Evolutionary conservation across 805 yeast species (phyloP), one percentile per base, ranked within the genome.

Genomic region (Aciculoconidium aculeatum): DNA sequence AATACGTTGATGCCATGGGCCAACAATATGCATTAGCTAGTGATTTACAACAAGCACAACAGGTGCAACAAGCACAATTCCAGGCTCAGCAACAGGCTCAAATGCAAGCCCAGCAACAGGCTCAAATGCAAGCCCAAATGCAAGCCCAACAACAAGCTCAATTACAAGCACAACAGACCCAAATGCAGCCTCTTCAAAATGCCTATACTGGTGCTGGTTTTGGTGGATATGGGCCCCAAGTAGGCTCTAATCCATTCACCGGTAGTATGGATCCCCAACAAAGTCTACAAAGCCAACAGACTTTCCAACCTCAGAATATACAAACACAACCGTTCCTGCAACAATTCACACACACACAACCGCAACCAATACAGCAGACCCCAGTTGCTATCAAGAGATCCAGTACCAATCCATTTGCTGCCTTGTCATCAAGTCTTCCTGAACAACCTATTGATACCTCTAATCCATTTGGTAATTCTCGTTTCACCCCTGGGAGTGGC

Each of bases 131-230:
- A 19, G 57, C 44, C 22, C 34, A 17, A 11, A 30, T 10, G 14
- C 39, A 45, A 47, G 28, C 46, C 53, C 43, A 51, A 43, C 42
- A 54, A 52, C 32, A 58, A 47, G 38, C 44, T 53, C 37, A 48
- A 42, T 33, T 41, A 42, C 25, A 42, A 35, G 48, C 45, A 41
- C 40, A 40, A 27, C 25, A 40, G 20, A 40, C 42, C 32, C 39
- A 34, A 28, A 46, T 38, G 17, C 43, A 32, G 23, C 35, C 31
- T 14, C 34, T 29, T 7, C 40, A 35, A 17, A 34, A 19, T 11
- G 44, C 61, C 4, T 63, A 54, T 37, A 74, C 80, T 5, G 80
- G 80, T 9, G 67, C 67, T 19, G 82, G 81, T 0, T 75, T 75
- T 50, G 80, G 80, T 8, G 77, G 75, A 2, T 70, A 65, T 42